Evolutionary conservation across 768 basidiomycete species (phyloP), one percentile per base, ranked within the genome.

Genomic region (Paxillus rubicundulus): DNA sequence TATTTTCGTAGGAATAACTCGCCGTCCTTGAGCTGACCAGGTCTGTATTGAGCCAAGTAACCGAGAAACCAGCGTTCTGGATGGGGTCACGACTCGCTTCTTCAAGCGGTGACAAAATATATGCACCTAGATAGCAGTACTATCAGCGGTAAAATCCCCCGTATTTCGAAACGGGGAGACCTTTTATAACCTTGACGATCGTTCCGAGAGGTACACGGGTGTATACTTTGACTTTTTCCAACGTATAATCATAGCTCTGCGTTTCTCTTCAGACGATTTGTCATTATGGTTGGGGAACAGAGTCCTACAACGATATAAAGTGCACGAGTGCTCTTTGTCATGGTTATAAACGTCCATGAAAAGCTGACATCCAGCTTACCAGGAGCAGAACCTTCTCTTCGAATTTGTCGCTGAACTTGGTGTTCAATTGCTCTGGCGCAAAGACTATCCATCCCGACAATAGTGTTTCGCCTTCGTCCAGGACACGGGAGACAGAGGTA

Each of bases 301-400:
- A 70, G 41, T 33, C 88, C 67, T 72, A 90, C 90, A 61, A 92
- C 80, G 53, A 93, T 81, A 66, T 92, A 92, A 9, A 93, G 66
- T 27, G 89, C 91, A 48, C 57, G 65, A 49, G 44, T 63, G 43
- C 69, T 73, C 70, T 77, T 51, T 24, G 33, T 52, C 36, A 34
- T 28, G 14, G 20, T 21, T 30, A 60, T 21, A 55, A 16, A 16
- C 47, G 33, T 47, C 33, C 48, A 17, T 42, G 4, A 33, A 42
- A 49, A 16, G 16, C 24, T 20, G 17, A 7, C n/a, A 48, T 43
- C 37, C 33, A 20, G 76, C 90, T 52, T 47, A 94, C 94, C 68
- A 98, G 67, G 1, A 99, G 71, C 16, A 98, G 56, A 3, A 99
- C 85, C 68, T 98, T 98, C 75, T 98, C 97, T 71, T 98, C 95